Evolutionary conservation across 768 basidiomycete genomes (phyloP).

Genomic region (Galerina sulciceps): DNA sequence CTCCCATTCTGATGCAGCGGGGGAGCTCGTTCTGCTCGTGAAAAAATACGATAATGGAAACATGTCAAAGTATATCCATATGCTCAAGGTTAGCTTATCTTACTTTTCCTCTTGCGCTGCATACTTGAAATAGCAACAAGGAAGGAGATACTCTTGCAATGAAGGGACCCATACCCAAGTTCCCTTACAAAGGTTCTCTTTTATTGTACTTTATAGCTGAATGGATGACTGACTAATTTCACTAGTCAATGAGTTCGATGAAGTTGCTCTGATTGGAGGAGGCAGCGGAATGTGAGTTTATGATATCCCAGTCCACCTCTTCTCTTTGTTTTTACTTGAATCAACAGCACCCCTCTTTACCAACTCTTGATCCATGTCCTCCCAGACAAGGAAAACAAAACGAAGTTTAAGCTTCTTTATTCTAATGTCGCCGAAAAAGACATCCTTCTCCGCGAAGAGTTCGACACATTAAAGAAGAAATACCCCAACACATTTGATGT

Average conservation of each 20-base stretch:
- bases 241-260: conserved; percentile 81
- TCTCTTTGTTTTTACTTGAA: conserved; percentile 11
- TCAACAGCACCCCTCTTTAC: conserved; percentile 76
- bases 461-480: conserved; percentile 71
- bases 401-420: conserved; percentile 92
- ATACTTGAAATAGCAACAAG: conserved; percentile 24
- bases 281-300: conserved; percentile 85
- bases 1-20: conserved; percentile 73
- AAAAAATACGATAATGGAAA: conserved; percentile 87
- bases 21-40: conserved; percentile 79
- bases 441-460: conserved; percentile 82
- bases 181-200: conserved; percentile 74
- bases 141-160: conserved; percentile 82
- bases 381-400: conserved; percentile 79
- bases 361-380: conserved; percentile 80
- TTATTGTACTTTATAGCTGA: background rate
- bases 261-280: conserved; percentile 90
- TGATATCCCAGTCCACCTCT: background rate
- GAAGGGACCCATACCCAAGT: conserved; percentile 92
- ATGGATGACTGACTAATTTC: conserved; percentile 3
- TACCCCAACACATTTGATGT: conserved; percentile 77
- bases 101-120: background rate
- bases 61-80: conserved; percentile 82
- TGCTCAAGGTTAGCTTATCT: conserved; percentile 54
- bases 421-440: conserved; percentile 90